phyloP scores from a whole-genome alignment of 192 early-diverging fungal genomes.

The Entomortierella chlamydospora region DNA sequence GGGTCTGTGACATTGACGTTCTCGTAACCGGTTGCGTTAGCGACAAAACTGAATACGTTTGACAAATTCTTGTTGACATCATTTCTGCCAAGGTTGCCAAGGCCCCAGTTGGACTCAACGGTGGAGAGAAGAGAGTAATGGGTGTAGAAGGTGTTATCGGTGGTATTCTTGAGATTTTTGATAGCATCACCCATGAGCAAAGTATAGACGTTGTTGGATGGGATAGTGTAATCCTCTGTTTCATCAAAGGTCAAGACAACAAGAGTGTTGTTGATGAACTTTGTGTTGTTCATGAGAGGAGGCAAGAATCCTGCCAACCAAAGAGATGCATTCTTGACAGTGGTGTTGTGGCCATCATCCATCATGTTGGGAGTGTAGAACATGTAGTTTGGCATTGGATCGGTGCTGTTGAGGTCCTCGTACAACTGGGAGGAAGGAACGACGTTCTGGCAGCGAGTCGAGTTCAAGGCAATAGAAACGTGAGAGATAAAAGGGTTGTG shows the following conservation, averaged over 20 bases:
- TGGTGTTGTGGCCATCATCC: constrained; percentile 67
- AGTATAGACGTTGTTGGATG: constrained; percentile 55
- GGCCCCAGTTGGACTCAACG: constrained; percentile 69
- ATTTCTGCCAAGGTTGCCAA: constrained; percentile 64
- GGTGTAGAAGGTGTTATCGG: constrained; percentile 66
- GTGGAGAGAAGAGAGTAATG: constrained; percentile 73
- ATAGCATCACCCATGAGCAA: constrained; percentile 56
- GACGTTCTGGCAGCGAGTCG: constrained; percentile 68
- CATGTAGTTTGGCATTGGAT: constrained; percentile 23
- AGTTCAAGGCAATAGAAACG: constrained; percentile 63
- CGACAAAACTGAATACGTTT: constrained; percentile 56
- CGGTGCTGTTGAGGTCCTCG: constrained; percentile 57
- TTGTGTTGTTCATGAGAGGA: constrained; percentile 57
- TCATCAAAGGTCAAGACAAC: constrained; percentile 55
- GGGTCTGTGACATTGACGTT: constrained; percentile 42
- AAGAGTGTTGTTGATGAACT: constrained; percentile 58
- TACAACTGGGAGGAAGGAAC: constrained; percentile 66
- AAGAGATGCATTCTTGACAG: constrained; percentile 52
- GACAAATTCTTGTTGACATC: constrained; percentile 60
- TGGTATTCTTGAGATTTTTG: constrained; percentile 25
- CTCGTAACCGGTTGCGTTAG: constrained; percentile 39
- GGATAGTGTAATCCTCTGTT: constrained; percentile 20
- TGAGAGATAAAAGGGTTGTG: constrained; percentile 81
- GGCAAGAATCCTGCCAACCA: constrained; percentile 71
- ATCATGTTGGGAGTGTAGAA: constrained; percentile 69